Percentiles rank a stretch among this genome's conserved stretches.
phyloP scores from a whole-genome alignment of 495 filamentous ascomycete species.

The Immersiella caudata region DNA sequence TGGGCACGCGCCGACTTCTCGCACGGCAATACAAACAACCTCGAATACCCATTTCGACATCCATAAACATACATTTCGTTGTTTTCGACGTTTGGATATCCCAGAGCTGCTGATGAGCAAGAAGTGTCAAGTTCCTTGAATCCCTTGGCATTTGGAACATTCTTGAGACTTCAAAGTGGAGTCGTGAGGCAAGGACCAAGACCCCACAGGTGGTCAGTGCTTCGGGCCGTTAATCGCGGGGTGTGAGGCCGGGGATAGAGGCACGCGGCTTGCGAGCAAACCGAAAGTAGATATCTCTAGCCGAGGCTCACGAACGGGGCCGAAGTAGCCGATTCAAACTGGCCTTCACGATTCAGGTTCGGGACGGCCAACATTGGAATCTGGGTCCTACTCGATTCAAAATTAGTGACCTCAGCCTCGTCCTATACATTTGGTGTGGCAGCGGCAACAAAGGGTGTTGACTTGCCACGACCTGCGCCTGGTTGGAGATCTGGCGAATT shows the following conservation, averaged over 20 bases:
- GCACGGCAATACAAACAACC: no score
- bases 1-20: no score
- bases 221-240: neutral
- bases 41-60: neutral
- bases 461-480: no score
- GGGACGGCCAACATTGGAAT: neutral
- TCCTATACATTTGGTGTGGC: no score
- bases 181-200: neutral
- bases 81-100: neutral
- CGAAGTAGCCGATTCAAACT: neutral
- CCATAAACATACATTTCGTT: neutral
- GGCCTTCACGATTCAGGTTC: neutral
- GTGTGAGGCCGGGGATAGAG: neutral
- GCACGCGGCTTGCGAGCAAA: neutral
- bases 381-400: neutral
- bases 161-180: neutral
- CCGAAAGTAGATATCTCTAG: neutral
- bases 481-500: no score
- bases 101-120: neutral
- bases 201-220: neutral
- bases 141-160: slow-evolving; percentile 17
- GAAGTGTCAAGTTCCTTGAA: neutral
- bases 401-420: no score
- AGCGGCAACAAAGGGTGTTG: no score
- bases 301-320: neutral